Evolutionary conservation across 768 basidiomycete genomes (phyloP), one percentile per base, ranked within the genome.

Genomic region (Sistotremastrum niveocremeum): DNA sequence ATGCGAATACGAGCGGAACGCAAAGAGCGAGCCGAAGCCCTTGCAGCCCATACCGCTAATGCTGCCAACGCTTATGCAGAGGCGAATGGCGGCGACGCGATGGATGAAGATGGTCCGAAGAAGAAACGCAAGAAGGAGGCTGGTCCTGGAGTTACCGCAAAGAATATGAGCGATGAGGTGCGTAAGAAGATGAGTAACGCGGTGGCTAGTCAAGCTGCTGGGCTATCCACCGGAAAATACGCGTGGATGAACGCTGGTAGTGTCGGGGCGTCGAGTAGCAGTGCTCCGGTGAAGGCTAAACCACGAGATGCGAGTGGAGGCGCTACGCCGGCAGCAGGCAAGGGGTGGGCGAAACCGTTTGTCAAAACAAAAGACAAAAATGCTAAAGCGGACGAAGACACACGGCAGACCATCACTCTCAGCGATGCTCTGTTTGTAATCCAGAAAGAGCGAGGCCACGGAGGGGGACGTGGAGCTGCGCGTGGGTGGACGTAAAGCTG

Each of bases 121-220:
- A 86, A 83, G 66, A 86, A 85, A 61, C 72, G 72, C 64, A 75
- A 82, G 62, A 87, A 86, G 60, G 80, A 82, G 58, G 85, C 87
- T 33, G 83, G 83, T 0, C 84, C 86, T 0, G 83, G 85, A 7
- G 82, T 87, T 7, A 84, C 84, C 0, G 85, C 87, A 46, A 68
- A 83, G 47, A 90, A 89, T 57, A 87, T 93, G 84, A 82, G 80
- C 4, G 89, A 90, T 61, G 89, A 91, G 54, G 83, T 88, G 54
- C 69, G 81, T 53, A 93, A 93, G 71, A 89, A 87, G 60, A 79
- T 91, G 79, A 84, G 82, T 34, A 89, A 94, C 60, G 83, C 83
- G 28, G 84, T 85, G 5, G 89, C 89, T 28, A 82, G 79, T 52
- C 86, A 87, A 58, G 86, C 86, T 4, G 85, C 87, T n/a, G 89